A percentile compares a stretch with the other conserved stretches of the same genome.
Conservation (phyloP, 345 rosid species). For the Camelina neglecta region DNA sequence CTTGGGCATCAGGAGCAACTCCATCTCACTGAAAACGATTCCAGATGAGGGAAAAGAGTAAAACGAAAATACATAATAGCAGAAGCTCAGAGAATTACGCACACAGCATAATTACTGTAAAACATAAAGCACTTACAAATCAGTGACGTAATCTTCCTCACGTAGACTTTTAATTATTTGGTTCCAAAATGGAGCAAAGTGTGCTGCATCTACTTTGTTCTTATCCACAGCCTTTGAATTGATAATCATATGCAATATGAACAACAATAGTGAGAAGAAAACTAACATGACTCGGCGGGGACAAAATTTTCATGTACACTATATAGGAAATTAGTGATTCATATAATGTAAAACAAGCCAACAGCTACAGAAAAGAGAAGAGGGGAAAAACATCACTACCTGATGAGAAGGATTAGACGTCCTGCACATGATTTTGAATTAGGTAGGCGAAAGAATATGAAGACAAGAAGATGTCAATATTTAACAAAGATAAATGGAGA, state of each 20-base stretch:
- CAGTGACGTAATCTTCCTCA: constrained; percentile 90
- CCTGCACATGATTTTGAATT: constrained; percentile 57
- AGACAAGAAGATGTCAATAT: constrained; percentile 24
- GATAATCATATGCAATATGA: constrained; percentile 33
- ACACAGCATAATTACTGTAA: constrained; percentile 28
- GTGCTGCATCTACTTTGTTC: constrained; percentile 79
- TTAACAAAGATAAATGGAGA: constrained; percentile 9
- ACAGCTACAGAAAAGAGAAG: constrained; percentile 19
- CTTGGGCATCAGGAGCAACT: constrained; percentile 91
- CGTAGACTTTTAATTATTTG: constrained; percentile 84
- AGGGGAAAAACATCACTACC: constrained; percentile 49
- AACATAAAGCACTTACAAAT: constrained; percentile 60
- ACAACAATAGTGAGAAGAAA: constrained; percentile 26
- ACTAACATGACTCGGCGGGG: constrained; percentile 22
- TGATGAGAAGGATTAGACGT: constrained; percentile 47
- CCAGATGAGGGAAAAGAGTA: constrained; percentile 17
- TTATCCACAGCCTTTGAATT: constrained; percentile 58
- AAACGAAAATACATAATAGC: neutral
- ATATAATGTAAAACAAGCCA: constrained; percentile 34
- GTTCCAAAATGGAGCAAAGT: constrained; percentile 95
- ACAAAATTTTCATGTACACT: constrained; percentile 1
- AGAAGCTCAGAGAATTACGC: constrained; percentile 23
- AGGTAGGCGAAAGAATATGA: constrained; percentile 20
- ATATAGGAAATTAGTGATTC: neutral
- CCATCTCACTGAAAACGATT: constrained; percentile 70